Conservation (phyloP, 495 filamentous ascomycete genomes). For the Penicillium waksmanii region DNA sequence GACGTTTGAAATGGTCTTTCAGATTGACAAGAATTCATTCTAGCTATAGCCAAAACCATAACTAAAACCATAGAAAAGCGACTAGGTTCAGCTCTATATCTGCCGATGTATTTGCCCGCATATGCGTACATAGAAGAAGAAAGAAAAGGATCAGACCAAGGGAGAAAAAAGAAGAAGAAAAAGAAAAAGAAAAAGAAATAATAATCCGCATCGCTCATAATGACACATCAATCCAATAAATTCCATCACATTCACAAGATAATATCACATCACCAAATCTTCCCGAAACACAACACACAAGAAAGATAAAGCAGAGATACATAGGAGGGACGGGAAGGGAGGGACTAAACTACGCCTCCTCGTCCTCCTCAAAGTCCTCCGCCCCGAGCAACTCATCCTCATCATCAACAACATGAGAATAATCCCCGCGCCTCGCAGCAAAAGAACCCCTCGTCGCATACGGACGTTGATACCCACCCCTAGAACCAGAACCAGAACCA, state of each 20-base stretch:
- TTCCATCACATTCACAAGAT: slow-evolving; percentile 13
- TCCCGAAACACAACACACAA: no score
- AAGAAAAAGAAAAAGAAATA: background rate
- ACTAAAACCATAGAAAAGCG: no score
- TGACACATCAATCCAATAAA: slow-evolving; percentile 32
- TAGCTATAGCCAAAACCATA: no score
- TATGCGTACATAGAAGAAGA: background rate
- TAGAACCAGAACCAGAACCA: slow-evolving; percentile 20
- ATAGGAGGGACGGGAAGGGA: no score
- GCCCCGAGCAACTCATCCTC: slow-evolving; percentile 91
- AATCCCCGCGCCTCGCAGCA: slow-evolving; percentile 80
- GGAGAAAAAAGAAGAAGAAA: slow-evolving; percentile 5
- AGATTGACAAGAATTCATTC: no score
- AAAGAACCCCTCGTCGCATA: slow-evolving; percentile 87
- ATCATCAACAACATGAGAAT: slow-evolving; percentile 80
- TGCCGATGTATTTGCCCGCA: no score
- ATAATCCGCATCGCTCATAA: slow-evolving; percentile 22
- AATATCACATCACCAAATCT: slow-evolving; percentile 32
- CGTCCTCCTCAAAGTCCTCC: slow-evolving; percentile 91
- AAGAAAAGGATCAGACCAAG: background rate
- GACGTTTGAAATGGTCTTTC: no score
- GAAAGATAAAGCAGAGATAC: no score
- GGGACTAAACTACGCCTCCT: slow-evolving; percentile 58
- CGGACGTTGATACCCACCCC: slow-evolving; percentile 55
- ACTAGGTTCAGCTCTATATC: no score